Evolutionary conservation across 2,329 filamentous ascomycete species (phyloP), one percentile per base, ranked within the genome.

Genomic region (Aspergillus hortae): DNA sequence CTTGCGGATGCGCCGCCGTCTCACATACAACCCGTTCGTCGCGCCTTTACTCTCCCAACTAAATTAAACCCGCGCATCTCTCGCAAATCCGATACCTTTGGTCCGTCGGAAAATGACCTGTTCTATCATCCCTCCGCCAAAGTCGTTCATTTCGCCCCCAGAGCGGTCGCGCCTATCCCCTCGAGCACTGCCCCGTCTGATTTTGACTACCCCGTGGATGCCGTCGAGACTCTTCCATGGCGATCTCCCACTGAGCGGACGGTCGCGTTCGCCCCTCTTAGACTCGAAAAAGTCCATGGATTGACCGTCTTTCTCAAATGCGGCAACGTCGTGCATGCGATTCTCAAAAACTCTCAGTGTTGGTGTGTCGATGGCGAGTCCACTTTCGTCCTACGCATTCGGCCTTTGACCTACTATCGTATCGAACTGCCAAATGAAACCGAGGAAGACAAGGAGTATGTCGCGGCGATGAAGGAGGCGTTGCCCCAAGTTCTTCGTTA

Each of bases 291-390:
- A 62, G 88, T 94, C 32, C 88, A 89, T 6, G 89, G 90, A 17
- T 90, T 90, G 9, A 89, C 94, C 14, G 89, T 90, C 11, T 96
- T 96, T 64, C 79, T 96, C 9, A 92, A 88, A 70, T 95, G 90
- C 57, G 89, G 89, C 54, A 85, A 84, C 50, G 86, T 92, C 14
- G 80, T 96, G 15, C 89, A 94, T 63, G 88, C 92, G 10, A 94
- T 96, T 56, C 75, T 96, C 48, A 90, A 89, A 21, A 90, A 90
- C 68, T 95, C 90, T 53, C 91, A 96, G 71, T 95, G 89, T 67
- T 96, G 92, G 92, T 95, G 89, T 68, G 88, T 96, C 30, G 89
- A 95, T 68, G 88, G 90, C 52, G 81, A 86, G 51, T 87, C 87
- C 38, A 90, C 86, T 61, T 96, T 95, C 61, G 88, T 95, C n/a